Base-by-base conservation (phyloP, 2,329 filamentous ascomycete species). In the Diaporthe vexans region DNA sequence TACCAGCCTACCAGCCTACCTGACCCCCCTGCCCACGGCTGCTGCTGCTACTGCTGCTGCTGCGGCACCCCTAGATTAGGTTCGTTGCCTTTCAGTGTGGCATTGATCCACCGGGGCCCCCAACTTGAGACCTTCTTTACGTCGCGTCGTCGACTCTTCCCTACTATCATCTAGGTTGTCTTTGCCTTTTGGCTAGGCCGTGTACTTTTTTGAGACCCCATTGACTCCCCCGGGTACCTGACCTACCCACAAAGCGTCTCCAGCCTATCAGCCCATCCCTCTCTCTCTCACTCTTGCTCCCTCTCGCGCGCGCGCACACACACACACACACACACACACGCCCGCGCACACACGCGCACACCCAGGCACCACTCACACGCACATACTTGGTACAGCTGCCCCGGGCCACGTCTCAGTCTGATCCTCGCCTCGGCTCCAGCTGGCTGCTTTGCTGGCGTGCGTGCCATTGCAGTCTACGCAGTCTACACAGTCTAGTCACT, bases 21-120 rank as follows among this genome's bases (percentile, higher is more conserved):
- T 21, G 43, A 43, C 43, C 72, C 74, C 71, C 65, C 58, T 70
- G 68, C n/a, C 51, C n/a, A 26, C 17, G 3, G 37, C 19, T 57
- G 57, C 57, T 37, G n/a, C 35, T 24, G 21, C 40, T 43, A 9
- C 40, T 58, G 57, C 57, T 37, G n/a, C 57, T 48, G 40, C 57
- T 24, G 35, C 72, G n/a, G 63, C 29, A 24, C 58, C 73, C 26
- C 58, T 71, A 72, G 69, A 68, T 74, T 74, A 74, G 73, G 73
- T 69, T 70, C 70, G 37, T 63, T 67, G 73, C 54, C 54, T 61
- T 61, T 54, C 33, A 54, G 51, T 71, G 74, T 75, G 71, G 74
- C 52, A 73, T 73, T 73, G 74, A 63, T 71, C 74, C 74, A 75
- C 74, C 15, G 68, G 71, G 68, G 40, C 69, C 54, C 73, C 37